Evolutionary conservation across 1,284 basidiomycete genomes (phyloP).

Genomic region (Ceratobasidium sp.): DNA sequence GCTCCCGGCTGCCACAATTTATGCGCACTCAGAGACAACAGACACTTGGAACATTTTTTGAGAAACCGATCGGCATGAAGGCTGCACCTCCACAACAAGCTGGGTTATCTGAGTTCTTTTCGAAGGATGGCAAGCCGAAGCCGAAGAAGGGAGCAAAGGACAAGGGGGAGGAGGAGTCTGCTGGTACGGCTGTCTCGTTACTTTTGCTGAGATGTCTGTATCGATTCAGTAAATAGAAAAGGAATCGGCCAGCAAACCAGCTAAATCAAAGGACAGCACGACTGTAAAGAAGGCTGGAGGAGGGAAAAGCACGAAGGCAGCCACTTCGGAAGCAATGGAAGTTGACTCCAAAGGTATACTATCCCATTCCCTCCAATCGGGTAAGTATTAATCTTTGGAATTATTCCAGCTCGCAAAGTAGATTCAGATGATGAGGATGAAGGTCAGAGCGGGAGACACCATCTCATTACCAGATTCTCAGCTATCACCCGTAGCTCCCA

Average conservation of each 20-base stretch:
- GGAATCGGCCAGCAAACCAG: neutral
- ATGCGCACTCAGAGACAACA: conserved; percentile 21
- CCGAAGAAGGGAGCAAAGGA: conserved; percentile 47
- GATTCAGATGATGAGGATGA: conserved; percentile 70
- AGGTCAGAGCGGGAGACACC: too few relatives aligned
- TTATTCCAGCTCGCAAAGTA: conserved; percentile 53
- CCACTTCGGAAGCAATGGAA: conserved; percentile 36
- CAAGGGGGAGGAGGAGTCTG: neutral
- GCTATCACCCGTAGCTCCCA: conserved; percentile 9
- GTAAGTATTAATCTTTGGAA: neutral
- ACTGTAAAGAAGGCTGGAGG: conserved; percentile 43
- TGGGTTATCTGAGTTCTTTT: conserved; percentile 74
- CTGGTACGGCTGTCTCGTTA: neutral
- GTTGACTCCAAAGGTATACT: conserved; percentile 5
- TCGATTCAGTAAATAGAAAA: neutral
- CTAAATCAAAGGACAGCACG: conserved; percentile 41
- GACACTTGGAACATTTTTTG: conserved; percentile 65
- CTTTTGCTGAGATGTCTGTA: too few relatives aligned
- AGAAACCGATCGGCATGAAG: conserved; percentile 69
- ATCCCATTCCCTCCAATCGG: neutral
- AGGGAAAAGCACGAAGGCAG: conserved; percentile 44
- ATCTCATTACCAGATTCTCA: conserved; percentile 2
- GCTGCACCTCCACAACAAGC: conserved; percentile 70
- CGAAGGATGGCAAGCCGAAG: conserved; percentile 50
- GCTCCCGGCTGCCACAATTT: neutral